Percentiles rank a stretch among this genome's conserved stretches.
These are phyloP conservation scores for Cydonia oblonga DNA, from an alignment of 331 rosid species.

Conservation along the genomic window DNA sequence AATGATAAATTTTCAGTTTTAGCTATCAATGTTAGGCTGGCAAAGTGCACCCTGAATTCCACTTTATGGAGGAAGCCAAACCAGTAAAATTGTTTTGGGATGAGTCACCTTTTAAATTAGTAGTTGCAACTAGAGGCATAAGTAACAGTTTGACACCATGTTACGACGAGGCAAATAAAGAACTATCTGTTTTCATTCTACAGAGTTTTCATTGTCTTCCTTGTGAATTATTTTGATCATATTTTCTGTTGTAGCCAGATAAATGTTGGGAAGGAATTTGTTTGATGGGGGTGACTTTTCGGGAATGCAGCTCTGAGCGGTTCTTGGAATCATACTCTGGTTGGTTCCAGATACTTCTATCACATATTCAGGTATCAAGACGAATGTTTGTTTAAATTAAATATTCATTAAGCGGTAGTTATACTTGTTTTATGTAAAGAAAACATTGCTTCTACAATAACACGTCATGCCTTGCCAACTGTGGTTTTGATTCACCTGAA, in stretches of 20 bases:
- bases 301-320: constrained; percentile 59
- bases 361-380: constrained; percentile 49
- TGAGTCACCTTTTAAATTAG: neutral
- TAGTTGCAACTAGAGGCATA: neutral
- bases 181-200: neutral
- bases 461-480: neutral
- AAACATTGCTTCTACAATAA: neutral
- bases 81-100: neutral
- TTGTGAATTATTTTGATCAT: constrained; percentile 1
- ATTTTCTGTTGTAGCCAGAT: constrained; percentile 53
- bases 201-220: neutral
- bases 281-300: constrained; percentile 70
- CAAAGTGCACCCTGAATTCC: neutral
- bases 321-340: constrained; percentile 46
- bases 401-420: neutral
- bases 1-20: neutral
- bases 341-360: constrained; percentile 56
- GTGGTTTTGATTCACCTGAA: neutral
- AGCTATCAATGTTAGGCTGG: neutral
- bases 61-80: neutral
- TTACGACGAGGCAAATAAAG: neutral
- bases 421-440: neutral
- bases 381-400: neutral
- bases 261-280: constrained; percentile 84
- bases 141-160: neutral